phyloP scores from a whole-genome alignment of 2,329 filamentous ascomycete genomes.

The Colletotrichum cereale region DNA sequence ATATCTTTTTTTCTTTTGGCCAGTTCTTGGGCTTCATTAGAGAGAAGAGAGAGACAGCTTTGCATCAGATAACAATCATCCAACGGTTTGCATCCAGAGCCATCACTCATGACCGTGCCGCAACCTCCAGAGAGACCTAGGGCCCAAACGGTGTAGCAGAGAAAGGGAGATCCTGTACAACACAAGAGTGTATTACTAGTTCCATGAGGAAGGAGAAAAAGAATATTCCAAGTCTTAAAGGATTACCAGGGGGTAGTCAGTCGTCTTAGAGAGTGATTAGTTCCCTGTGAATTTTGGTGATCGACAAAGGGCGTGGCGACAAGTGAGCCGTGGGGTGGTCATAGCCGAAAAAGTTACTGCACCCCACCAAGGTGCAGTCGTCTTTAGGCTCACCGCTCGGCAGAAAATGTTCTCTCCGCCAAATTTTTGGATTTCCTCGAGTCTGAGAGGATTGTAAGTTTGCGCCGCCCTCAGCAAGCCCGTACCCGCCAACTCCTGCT shows the following conservation, averaged over 20 bases:
- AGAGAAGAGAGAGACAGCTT: constrained; percentile 32
- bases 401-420: constrained; percentile 50
- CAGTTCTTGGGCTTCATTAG: constrained; percentile 32
- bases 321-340: constrained; percentile 13
- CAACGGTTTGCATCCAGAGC: constrained; percentile 33
- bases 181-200: constrained; percentile 39
- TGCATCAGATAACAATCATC: constrained; percentile 41
- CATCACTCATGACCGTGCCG: constrained; percentile 26
- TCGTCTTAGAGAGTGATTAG: neutral
- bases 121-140: constrained; percentile 1
- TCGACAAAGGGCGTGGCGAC: constrained; percentile 11
- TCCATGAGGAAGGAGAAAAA: neutral
- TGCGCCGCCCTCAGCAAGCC: constrained; percentile 25
- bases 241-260: neutral
- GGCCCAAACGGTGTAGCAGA: neutral
- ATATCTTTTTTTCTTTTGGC: constrained; percentile 23
- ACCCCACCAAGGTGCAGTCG: constrained; percentile 27
- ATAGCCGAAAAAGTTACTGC: constrained; percentile 30
- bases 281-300: neutral
- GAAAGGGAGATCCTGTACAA: constrained; percentile 35
- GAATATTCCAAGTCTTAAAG: constrained; percentile 13
- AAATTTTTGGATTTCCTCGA: constrained; percentile 54
- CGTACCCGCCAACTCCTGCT: constrained; percentile 21
- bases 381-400: constrained; percentile 52
- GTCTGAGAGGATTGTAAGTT: constrained; percentile 11